Evolutionary conservation across 2,329 filamentous ascomycete species (phyloP).

Genomic region (Cercospora zeina): DNA sequence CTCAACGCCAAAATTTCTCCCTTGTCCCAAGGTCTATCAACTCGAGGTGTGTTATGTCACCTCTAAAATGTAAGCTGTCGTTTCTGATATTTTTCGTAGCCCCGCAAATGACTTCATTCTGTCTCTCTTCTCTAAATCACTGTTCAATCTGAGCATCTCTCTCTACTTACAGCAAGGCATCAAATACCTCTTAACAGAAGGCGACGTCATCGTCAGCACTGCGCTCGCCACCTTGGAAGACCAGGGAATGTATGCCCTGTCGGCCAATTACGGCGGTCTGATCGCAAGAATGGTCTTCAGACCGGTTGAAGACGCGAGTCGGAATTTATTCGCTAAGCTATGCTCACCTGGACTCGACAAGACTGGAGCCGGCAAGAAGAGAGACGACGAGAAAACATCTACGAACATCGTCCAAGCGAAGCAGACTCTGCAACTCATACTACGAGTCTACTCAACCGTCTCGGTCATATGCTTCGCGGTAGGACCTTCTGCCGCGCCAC

Average conservation of each 20-base stretch:
- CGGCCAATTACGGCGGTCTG: constrained; percentile 88
- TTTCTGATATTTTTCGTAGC: constrained; percentile 32
- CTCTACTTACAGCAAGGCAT: constrained; percentile 84
- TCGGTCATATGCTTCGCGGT: constrained; percentile 67
- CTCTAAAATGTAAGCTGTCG: constrained; percentile 30
- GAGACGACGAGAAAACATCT: not conserved
- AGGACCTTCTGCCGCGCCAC: constrained; percentile 72
- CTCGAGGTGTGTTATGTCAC: constrained; percentile 44
- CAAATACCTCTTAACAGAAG: constrained; percentile 92
- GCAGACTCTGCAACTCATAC: constrained; percentile 61
- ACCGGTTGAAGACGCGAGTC: constrained; percentile 89
- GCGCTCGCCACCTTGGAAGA: constrained; percentile 72
- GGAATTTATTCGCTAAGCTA: constrained; percentile 83
- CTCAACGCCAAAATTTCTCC: constrained; percentile 64
- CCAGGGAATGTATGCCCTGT: constrained; percentile 89
- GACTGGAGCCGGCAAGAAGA: constrained; percentile 32
- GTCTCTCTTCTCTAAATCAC: constrained; percentile 66
- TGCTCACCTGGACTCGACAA: constrained; percentile 54
- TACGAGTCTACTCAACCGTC: constrained; percentile 73
- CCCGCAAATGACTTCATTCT: constrained; percentile 50
- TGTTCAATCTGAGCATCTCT: constrained; percentile 73
- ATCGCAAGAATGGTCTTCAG: constrained; percentile 88
- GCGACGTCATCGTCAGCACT: constrained; percentile 85
- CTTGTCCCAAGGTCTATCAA: constrained; percentile 56
- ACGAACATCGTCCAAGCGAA: constrained; percentile 43